phyloP scores from a whole-genome alignment of 192 early-diverging fungal species.

The Backusella tuberculispora region DNA sequence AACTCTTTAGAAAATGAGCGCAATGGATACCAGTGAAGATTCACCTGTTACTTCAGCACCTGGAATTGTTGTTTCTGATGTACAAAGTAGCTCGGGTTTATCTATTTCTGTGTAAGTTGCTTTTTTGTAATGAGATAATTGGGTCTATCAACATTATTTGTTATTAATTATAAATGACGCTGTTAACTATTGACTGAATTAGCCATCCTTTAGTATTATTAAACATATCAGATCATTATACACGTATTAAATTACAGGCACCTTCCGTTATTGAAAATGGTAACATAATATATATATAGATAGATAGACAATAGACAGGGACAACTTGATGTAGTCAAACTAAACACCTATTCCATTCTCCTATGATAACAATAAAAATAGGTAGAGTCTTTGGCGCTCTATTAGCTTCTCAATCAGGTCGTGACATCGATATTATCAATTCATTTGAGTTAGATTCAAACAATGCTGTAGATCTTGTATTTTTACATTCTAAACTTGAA shows the following conservation, averaged over 20 bases:
- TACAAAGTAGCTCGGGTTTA: constrained; percentile 60
- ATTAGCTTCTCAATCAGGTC: constrained; percentile 73
- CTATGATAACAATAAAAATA: constrained; percentile 25
- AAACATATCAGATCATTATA: constrained; percentile 89
- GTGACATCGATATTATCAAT: constrained; percentile 85
- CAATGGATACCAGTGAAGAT: constrained; percentile 32
- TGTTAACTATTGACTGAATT: not conserved
- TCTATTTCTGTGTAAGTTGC: constrained; percentile 50
- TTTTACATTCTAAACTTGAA: constrained; percentile 74
- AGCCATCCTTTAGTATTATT: constrained; percentile 89
- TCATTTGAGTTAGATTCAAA: constrained; percentile 75
- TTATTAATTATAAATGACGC: not conserved
- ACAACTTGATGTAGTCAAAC: not conserved
- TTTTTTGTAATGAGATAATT: not conserved
- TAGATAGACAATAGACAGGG: constrained; percentile 2
- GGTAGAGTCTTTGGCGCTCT: constrained; percentile 71
- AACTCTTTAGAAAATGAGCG: constrained; percentile 15
- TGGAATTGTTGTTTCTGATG: constrained; percentile 48
- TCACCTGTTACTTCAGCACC: not conserved
- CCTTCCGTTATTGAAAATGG: constrained; percentile 24
- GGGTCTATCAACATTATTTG: not conserved
- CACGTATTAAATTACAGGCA: constrained; percentile 68
- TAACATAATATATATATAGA: not conserved
- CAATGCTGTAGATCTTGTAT: constrained; percentile 61
- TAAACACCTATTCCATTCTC: not conserved